Conservation (phyloP, 1,284 basidiomycete genomes). For the Volvariella volvacea region DNA sequence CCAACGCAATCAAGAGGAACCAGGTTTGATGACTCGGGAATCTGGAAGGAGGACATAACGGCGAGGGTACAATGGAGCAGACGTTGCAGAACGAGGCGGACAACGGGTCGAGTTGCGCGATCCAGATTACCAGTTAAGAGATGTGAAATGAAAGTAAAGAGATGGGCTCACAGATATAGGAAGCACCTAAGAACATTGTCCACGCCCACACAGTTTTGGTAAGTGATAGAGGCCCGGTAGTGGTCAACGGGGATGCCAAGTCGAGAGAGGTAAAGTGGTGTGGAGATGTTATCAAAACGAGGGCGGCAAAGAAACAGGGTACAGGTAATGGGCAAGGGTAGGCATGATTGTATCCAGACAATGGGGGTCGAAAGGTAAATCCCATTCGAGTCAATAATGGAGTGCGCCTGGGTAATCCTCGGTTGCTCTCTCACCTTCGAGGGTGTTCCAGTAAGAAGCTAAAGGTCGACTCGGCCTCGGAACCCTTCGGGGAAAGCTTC, state of each 20-base stretch:
- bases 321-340: not conserved
- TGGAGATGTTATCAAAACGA: too few relatives aligned
- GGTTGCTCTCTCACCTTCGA: conserved; percentile 33
- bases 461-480: conserved; percentile 52
- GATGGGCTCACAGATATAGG: conserved; percentile 55
- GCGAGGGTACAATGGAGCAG: too few relatives aligned
- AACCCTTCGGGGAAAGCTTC: conserved; percentile 38
- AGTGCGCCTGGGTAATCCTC: too few relatives aligned
- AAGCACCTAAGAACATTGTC: conserved; percentile 49
- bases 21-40: conserved; percentile 81
- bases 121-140: too few relatives aligned
- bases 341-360: not conserved
- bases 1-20: conserved; percentile 55
- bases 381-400: too few relatives aligned
- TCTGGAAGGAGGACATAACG: conserved; percentile 13
- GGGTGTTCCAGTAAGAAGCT: conserved; percentile 82
- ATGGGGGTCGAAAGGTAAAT: too few relatives aligned
- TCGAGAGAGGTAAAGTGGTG: too few relatives aligned
- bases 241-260: too few relatives aligned
- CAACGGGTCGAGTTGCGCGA: too few relatives aligned
- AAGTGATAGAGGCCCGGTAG: too few relatives aligned
- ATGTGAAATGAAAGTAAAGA: not conserved
- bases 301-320: not conserved
- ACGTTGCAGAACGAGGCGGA: too few relatives aligned
- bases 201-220: too few relatives aligned